Evolutionary conservation across 805 yeast species (phyloP).

Genomic region (Maudiozyma bulderi): DNA sequence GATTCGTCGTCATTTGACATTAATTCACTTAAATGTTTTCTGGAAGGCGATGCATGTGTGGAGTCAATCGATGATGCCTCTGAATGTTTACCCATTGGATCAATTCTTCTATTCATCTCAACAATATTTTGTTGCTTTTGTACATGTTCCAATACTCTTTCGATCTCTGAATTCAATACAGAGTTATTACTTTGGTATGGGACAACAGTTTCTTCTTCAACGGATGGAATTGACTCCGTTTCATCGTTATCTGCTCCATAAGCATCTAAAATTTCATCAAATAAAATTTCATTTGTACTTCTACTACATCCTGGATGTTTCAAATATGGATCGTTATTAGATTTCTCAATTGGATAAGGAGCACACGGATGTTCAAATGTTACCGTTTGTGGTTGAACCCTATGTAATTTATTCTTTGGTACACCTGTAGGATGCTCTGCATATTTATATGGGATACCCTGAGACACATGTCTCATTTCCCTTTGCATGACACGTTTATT

Average conservation of each 20-base stretch:
- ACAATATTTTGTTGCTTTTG: constrained; percentile 5
- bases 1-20: constrained; percentile 19
- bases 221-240: neutral
- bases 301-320: constrained; percentile 2
- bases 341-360: neutral
- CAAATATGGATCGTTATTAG: neutral
- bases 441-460: neutral
- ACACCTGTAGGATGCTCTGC: neutral
- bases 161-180: constrained; percentile 12
- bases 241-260: constrained; percentile 6
- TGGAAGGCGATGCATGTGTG: neutral
- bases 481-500: constrained; percentile 4
- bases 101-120: neutral
- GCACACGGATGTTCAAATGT: neutral
- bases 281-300: constrained; percentile 15
- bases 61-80: neutral
- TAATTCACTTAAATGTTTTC: constrained; percentile 5
- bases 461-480: neutral
- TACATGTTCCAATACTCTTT: constrained; percentile 14
- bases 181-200: neutral
- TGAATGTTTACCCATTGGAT: neutral
- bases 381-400: neutral
- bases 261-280: constrained; percentile 23
- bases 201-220: neutral
- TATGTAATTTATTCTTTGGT: neutral